A percentile compares a stretch with the other conserved stretches of the same genome.
Conservation (phyloP, 1,139 yeast genomes). For the Geotrichum fermentans region DNA sequence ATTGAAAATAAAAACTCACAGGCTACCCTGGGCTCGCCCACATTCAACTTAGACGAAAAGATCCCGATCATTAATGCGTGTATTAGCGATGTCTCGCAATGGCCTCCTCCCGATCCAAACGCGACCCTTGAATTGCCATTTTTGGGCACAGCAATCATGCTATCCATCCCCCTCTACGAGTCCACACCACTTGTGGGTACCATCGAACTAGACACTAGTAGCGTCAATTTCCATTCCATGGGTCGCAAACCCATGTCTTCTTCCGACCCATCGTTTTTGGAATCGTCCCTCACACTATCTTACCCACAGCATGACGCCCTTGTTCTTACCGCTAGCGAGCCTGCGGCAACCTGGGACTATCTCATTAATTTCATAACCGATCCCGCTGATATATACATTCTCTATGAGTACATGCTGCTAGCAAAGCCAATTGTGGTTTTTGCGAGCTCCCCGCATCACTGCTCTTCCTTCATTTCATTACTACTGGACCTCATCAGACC, state of each 20-base stretch:
- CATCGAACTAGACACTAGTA: constrained; percentile 13
- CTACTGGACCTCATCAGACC: constrained; percentile 28
- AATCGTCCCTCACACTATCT: background rate
- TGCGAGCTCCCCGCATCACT: constrained; percentile 27
- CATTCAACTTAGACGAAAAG: constrained; percentile 28
- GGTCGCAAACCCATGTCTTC: constrained; percentile 8
- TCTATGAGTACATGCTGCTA: constrained; percentile 29
- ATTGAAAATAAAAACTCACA: background rate
- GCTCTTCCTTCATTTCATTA: constrained; percentile 27
- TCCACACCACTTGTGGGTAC: constrained; percentile 21
- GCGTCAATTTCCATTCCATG: constrained; percentile 16
- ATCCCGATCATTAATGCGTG: constrained; percentile 31
- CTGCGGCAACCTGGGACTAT: constrained; percentile 25
- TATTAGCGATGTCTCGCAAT: constrained; percentile 28
- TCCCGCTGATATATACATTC: constrained; percentile 26
- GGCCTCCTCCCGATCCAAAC: constrained; percentile 29
- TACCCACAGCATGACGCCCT: background rate
- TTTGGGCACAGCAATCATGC: constrained; percentile 25
- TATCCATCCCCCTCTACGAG: constrained; percentile 21
- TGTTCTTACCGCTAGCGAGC: constrained; percentile 18
- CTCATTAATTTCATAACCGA: constrained; percentile 21
- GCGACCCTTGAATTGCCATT: constrained; percentile 27
- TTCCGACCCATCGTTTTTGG: background rate
- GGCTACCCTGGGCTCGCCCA: constrained; percentile 15
- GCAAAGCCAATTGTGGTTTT: constrained; percentile 26